These are phyloP conservation scores for Dianthus caryophyllus DNA, from an alignment of 148 eudicot genomes.

Conservation along the genomic window DNA sequence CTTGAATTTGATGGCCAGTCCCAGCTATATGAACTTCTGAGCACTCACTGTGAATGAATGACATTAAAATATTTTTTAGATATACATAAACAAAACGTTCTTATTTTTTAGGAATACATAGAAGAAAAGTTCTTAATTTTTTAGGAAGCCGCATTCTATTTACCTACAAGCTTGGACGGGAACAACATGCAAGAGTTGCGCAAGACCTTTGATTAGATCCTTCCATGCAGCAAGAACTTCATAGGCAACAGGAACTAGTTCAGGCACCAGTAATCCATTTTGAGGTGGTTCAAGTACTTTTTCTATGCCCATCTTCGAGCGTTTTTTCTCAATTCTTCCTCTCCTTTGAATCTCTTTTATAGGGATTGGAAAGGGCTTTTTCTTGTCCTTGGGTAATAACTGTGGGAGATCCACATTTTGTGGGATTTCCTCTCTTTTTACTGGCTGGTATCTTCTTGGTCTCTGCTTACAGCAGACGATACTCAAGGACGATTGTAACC, in stretches of 20 bases:
- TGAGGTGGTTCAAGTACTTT: constrained; percentile 82
- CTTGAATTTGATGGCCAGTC: constrained; percentile 59
- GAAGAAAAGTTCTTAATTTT: not conserved
- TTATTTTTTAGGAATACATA: not conserved
- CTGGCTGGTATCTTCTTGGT: constrained; percentile 26
- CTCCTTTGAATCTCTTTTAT: constrained; percentile 54
- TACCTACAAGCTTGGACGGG: constrained; percentile 95
- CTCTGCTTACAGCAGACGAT: constrained; percentile 31
- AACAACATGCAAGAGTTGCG: constrained; percentile 78
- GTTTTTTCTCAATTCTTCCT: constrained; percentile 75
- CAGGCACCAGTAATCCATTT: constrained; percentile 78
- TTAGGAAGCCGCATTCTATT: constrained; percentile 8
- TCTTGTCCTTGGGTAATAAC: constrained; percentile 63
- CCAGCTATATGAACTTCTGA: constrained; percentile 70
- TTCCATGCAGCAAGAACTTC: constrained; percentile 85
- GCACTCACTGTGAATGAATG: constrained; percentile 59
- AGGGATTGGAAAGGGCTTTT: constrained; percentile 93
- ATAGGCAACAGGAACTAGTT: constrained; percentile 77
- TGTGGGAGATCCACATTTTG: constrained; percentile 94
- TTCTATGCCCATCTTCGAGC: constrained; percentile 74
- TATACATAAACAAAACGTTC: not conserved
- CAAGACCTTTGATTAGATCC: constrained; percentile 67
- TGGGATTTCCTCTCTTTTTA: constrained; percentile 35
- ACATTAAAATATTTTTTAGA: not conserved
- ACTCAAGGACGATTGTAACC: constrained; percentile 28